phyloP scores from a whole-genome alignment of 148 eudicot genomes.

The Rhododendron molle region DNA sequence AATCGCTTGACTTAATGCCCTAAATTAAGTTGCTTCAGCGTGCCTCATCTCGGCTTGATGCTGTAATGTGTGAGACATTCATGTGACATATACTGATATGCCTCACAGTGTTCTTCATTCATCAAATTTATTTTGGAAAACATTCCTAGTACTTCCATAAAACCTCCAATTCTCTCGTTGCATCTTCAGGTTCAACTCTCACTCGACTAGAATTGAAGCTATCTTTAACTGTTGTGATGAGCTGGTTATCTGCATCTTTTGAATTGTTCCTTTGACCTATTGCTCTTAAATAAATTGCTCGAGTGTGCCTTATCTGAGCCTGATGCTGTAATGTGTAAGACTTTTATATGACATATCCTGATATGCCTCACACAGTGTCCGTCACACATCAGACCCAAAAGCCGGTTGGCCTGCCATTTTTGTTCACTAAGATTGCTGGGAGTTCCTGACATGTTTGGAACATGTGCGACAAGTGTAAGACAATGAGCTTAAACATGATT shows the following conservation, averaged over 20 bases:
- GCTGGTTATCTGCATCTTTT: not conserved
- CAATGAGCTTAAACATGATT: not conserved
- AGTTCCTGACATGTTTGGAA: not conserved
- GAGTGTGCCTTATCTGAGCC: not conserved
- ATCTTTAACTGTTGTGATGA: not conserved
- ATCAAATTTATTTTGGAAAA: not conserved
- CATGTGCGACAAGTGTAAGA: not conserved
- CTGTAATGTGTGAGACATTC: not conserved
- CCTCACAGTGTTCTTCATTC: not conserved
- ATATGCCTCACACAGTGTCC: not conserved
- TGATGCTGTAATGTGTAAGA: not conserved
- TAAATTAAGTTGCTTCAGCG: not conserved
- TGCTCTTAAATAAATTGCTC: not conserved
- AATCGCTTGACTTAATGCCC: not conserved
- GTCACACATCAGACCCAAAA: not conserved
- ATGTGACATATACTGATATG: not conserved
- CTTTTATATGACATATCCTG: not conserved
- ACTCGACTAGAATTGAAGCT: not conserved
- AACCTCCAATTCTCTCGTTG: not conserved
- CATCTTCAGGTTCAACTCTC: not conserved
- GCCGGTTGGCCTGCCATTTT: not conserved
- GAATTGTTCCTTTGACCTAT: not conserved
- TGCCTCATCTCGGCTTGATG: not conserved
- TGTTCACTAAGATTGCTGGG: not conserved
- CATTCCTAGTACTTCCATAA: not conserved